Base-by-base conservation (phyloP, 2,329 filamentous ascomycete species). In the Penicillium glabrum region DNA sequence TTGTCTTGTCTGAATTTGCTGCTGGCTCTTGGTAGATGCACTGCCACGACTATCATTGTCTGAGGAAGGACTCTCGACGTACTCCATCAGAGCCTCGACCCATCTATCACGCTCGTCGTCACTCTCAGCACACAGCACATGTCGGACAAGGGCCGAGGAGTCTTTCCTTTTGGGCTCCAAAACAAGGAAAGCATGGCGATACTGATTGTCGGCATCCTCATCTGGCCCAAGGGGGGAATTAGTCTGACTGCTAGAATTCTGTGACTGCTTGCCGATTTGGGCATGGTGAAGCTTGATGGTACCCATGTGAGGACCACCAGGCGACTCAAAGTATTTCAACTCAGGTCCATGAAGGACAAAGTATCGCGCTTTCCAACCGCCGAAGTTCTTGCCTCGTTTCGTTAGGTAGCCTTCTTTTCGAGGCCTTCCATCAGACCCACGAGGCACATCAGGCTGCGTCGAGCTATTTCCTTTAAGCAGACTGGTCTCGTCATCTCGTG, bases 341-440 rank as follows among this genome's bases (percentile, higher is more conserved):
- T 88, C 82, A 5, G 88, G 83, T 10, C 86, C 87, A 65, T 90
- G 85, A 3, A 90, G 78, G 14, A 88, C 81, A 67, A 90, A 90
- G 67, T 86, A 89, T 56, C 87, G 79, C 11, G 92, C 93, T 76
- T 99, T 99, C 95, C 95, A 99, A 48, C 95, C 95, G 51, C 95
- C 95, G 77, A 99, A 99, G 69, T 98, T 98, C 81, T 99, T 99
- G 48, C 95, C 95, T 65, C 90, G 86, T 79, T 99, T 99, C 2
- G 95, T 98, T 49, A 99, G 79, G 73, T 98, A 99, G 9, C 95
- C 95, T 69, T 88, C 93, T 69, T 91, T 91, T 57, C 87, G 82
- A 9, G 89, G 86, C 48, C 87, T 85, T 3, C 86, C 86, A 65
- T 88, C 85, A 6, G 85, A 81, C 0, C 86, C 84, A 3, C 79